phyloP scores from a whole-genome alignment of 108 stramenopile genomes.

The Pseudonitzschia pungens region DNA sequence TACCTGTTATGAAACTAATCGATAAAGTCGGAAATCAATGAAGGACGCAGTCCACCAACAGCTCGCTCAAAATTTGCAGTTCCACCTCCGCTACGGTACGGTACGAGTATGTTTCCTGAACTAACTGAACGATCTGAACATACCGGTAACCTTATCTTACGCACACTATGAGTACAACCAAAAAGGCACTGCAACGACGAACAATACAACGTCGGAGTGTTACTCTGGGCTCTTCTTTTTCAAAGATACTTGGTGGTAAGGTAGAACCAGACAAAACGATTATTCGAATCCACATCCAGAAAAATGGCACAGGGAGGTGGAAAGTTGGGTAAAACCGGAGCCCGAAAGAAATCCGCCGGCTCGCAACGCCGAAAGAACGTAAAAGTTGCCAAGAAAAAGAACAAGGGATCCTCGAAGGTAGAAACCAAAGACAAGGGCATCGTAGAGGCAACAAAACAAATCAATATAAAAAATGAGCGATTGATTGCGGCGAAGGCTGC shows the following conservation, averaged over 20 bases:
- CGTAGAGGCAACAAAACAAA: constrained; percentile 62
- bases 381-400: constrained; percentile 37
- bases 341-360: constrained; percentile 27
- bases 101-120: too few relatives aligned
- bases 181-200: too few relatives aligned
- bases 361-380: constrained; percentile 39
- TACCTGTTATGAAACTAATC: background rate
- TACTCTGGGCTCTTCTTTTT: too few relatives aligned
- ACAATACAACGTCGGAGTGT: too few relatives aligned
- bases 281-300: background rate
- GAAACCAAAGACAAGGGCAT: constrained; percentile 20
- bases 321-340: constrained; percentile 36
- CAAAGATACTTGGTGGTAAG: too few relatives aligned
- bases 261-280: too few relatives aligned
- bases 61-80: constrained; percentile 1
- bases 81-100: too few relatives aligned
- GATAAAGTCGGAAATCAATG: background rate
- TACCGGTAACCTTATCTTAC: too few relatives aligned
- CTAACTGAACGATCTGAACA: too few relatives aligned
- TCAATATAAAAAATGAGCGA: constrained; percentile 79
- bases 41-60: background rate
- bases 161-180: too few relatives aligned
- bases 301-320: constrained; percentile 59
- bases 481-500: constrained; percentile 75
- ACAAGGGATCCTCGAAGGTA: constrained; percentile 26